Evolutionary conservation across 495 filamentous ascomycete species (phyloP), one percentile per base, ranked within the genome.

Genomic region (Talaromyces stipitatus): DNA sequence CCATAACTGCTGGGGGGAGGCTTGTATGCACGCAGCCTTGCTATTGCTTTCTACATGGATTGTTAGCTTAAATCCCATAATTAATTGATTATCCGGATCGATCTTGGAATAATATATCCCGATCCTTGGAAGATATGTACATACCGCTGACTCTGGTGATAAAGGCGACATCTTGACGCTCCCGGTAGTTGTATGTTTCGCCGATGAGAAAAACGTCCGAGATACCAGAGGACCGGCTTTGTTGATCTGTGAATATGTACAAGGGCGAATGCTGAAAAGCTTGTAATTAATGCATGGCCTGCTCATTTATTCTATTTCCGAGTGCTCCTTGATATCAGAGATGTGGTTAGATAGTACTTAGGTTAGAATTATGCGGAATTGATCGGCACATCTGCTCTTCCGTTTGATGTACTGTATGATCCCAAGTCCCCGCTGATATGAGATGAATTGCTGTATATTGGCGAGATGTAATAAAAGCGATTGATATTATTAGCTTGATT

Each of bases 21-120:
- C 27, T 67, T 64, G 68, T 86, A 96, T 36, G 83, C 78, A 61
- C 88, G 80, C 27, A 96, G 76, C 47, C 90, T 84, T 55, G 85
- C 78, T 61, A 96, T 78, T 60, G 91, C 91, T 70, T 83, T 81
- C 88, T 92, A 55, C 50, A 43, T 46, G 18, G 10, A 27, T n/a
- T n/a, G 1, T 22, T 32, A 54, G 30, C 29, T 5, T n/a, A n/a
- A 9, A 16, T 36, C n/a, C 12, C 29, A 54, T 38, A 18, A n/a
- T n/a, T n/a, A n/a, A n/a, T n/a, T n/a, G n/a, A n/a, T n/a, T n/a
- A n/a, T n/a, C n/a, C n/a, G n/a, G n/a, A n/a, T n/a, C n/a, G n/a
- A n/a, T n/a, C n/a, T n/a, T n/a, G n/a, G n/a, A n/a, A n/a, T n/a
- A n/a, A n/a, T n/a, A n/a, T n/a, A n/a, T n/a, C n/a, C n/a, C 12